These are phyloP conservation scores for Pseudonectria buxi DNA, from an alignment of 2,329 filamentous ascomycete genomes.

Conservation along the genomic window DNA sequence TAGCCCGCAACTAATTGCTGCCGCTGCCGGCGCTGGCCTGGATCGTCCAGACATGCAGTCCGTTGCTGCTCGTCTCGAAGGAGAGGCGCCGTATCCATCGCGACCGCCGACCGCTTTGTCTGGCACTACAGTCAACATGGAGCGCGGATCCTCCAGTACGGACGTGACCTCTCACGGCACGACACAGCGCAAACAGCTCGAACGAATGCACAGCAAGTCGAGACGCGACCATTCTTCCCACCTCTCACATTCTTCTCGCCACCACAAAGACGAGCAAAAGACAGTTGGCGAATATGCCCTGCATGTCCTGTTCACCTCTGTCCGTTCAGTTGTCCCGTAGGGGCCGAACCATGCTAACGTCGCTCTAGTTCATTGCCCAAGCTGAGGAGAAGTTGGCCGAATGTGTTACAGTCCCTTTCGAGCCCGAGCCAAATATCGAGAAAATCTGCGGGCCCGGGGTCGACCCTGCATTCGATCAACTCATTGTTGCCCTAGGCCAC, in stretches of 20 bases:
- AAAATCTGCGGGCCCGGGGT: slow-evolving; percentile 83
- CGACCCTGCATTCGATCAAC: slow-evolving; percentile 85
- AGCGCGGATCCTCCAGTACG: slow-evolving; percentile 40
- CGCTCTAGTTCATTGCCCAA: slow-evolving; percentile 72
- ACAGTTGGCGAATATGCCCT: slow-evolving; percentile 97
- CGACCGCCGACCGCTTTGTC: slow-evolving; percentile 44
- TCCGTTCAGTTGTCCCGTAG: slow-evolving; percentile 34
- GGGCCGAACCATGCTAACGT: slow-evolving; percentile 10
- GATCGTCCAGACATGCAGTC: slow-evolving; percentile 47
- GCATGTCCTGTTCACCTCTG: slow-evolving; percentile 90
- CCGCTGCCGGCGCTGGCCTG: slow-evolving; percentile 48
- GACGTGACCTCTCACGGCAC: slow-evolving; percentile 38
- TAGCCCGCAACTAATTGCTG: slow-evolving; percentile 78
- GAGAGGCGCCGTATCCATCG: slow-evolving; percentile 31
- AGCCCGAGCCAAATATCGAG: slow-evolving; percentile 79
- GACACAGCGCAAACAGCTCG: slow-evolving; percentile 43
- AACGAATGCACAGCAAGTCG: slow-evolving; percentile 59
- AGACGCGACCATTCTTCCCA: slow-evolving; percentile 68
- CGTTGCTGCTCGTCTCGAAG: slow-evolving; percentile 38
- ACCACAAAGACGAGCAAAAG: slow-evolving; percentile 69
- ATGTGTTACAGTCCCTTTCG: slow-evolving; percentile 72
- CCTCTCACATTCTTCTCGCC: slow-evolving; percentile 67
- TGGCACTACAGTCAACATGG: slow-evolving; percentile 31
- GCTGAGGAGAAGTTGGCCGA: slow-evolving; percentile 95
- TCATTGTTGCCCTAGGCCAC: slow-evolving; percentile 87